Percentiles rank a stretch among this genome's conserved stretches.
Evolutionary conservation across 129 eudicot genomes (phyloP).

Genomic region (Flaveria sonorensis): DNA sequence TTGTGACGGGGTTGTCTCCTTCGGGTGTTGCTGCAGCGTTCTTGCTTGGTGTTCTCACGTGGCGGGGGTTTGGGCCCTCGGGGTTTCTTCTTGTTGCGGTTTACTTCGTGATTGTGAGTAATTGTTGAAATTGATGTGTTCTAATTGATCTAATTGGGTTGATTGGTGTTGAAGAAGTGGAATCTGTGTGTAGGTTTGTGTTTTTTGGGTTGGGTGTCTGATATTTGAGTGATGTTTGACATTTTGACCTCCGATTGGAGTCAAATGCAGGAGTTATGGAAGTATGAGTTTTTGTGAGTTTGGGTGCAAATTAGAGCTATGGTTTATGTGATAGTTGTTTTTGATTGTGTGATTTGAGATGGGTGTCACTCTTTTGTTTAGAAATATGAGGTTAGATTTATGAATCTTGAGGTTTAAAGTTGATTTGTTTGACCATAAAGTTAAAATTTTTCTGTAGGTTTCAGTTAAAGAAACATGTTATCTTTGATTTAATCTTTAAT

Average conservation of each 20-base stretch:
- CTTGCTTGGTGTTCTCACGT: conserved; percentile 89
- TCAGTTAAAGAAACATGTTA: not conserved
- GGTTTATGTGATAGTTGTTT: not conserved
- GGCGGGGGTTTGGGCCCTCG: conserved; percentile 88
- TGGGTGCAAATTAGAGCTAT: conserved; percentile 2
- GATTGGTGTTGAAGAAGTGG: too few species aligned
- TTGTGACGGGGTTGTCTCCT: conserved; percentile 66
- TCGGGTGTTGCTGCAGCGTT: conserved; percentile 86
- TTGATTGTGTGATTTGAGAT: conserved; percentile 6
- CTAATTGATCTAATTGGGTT: too few species aligned
- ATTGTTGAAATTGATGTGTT: not conserved
- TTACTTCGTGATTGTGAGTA: conserved; percentile 77
- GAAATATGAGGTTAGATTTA: not conserved
- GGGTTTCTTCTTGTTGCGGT: conserved; percentile 92
- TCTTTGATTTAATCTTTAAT: not conserved
- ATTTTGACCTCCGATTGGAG: too few species aligned
- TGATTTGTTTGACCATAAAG: not conserved
- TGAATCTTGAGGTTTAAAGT: not conserved
- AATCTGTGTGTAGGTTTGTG: too few species aligned
- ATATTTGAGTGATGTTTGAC: too few species aligned
- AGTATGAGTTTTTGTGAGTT: not conserved
- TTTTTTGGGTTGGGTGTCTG: too few species aligned
- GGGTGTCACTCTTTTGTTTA: not conserved
- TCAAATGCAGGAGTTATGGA: too few species aligned
- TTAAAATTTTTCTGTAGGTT: not conserved